phyloP scores from a whole-genome alignment of 768 basidiomycete species.

The Leccinum boreale region DNA sequence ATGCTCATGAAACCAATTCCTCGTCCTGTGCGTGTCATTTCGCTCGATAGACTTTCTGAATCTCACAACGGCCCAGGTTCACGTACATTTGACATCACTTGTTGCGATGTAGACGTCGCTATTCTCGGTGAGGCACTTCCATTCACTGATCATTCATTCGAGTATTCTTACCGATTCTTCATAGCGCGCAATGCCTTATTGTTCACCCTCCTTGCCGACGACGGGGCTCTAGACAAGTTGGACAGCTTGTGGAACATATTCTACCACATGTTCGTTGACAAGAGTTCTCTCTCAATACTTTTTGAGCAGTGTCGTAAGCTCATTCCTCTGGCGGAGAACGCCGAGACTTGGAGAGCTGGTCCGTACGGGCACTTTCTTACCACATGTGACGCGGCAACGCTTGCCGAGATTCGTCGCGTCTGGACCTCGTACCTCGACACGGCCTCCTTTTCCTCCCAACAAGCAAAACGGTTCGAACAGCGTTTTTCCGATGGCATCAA shows the following conservation, averaged over 20 bases:
- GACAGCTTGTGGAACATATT: slow-evolving; percentile 25
- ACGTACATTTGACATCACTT: slow-evolving; percentile 26
- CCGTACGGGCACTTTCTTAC: slow-evolving; percentile 26
- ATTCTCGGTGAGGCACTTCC: slow-evolving; percentile 20
- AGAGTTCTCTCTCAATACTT: slow-evolving; percentile 15
- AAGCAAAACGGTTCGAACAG: slow-evolving; percentile 10
- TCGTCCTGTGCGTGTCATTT: slow-evolving; percentile 4
- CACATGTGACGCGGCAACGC: slow-evolving; percentile 19
- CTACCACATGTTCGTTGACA: slow-evolving; percentile 25
- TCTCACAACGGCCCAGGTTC: slow-evolving; percentile 7
- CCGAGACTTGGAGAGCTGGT: slow-evolving; percentile 20
- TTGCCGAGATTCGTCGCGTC: slow-evolving; percentile 14
- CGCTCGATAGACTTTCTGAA: background rate
- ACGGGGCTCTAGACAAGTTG: slow-evolving; percentile 5
- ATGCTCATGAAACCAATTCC: slow-evolving; percentile 10
- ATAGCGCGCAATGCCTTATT: slow-evolving; percentile 28
- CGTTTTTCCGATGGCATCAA: slow-evolving; percentile 11
- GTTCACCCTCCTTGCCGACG: slow-evolving; percentile 26
- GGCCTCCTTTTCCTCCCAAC: background rate
- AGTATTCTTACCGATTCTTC: background rate
- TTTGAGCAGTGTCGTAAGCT: slow-evolving; percentile 27
- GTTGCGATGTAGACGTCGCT: slow-evolving; percentile 28
- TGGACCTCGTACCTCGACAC: slow-evolving; percentile 22
- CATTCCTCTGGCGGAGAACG: slow-evolving; percentile 12
- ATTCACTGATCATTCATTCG: background rate